phyloP scores from a whole-genome alignment of 345 rosid genomes.

The Psidium guajava region DNA sequence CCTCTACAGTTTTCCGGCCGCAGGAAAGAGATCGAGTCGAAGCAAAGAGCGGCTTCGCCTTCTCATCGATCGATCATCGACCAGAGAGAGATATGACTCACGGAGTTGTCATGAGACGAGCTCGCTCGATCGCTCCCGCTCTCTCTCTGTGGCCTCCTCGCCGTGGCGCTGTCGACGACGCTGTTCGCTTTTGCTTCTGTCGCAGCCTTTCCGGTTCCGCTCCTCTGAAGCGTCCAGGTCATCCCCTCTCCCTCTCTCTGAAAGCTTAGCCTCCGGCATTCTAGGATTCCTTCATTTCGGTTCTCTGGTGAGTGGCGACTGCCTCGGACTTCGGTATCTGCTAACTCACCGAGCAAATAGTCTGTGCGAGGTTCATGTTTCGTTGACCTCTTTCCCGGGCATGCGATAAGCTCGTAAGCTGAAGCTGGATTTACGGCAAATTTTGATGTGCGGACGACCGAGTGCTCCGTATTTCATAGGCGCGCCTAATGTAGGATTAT shows the following conservation, averaged over 20 bases:
- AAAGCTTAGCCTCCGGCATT: neutral
- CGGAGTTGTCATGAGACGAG: neutral
- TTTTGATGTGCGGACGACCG: neutral
- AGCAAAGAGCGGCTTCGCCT: neutral
- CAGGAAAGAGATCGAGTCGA: neutral
- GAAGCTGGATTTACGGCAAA: neutral
- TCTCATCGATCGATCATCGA: neutral
- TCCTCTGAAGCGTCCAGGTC: neutral
- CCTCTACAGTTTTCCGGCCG: neutral
- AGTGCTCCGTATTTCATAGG: neutral
- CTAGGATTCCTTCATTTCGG: neutral
- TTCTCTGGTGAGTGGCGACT: neutral
- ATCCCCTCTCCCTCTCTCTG: neutral
- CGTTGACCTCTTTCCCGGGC: neutral
- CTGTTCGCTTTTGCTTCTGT: neutral
- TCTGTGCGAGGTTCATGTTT: neutral
- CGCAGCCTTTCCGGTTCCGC: neutral
- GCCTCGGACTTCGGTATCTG: neutral
- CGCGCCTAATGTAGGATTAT: neutral
- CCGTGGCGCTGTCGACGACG: neutral
- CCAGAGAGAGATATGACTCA: neutral
- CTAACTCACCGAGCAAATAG: neutral
- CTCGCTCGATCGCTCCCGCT: neutral
- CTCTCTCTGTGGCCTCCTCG: neutral
- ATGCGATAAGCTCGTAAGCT: neutral